A percentile compares a stretch with the other conserved stretches of the same genome.
phyloP scores from a whole-genome alignment of 495 filamentous ascomycete species.

The Aspergillus bertholletiae region DNA sequence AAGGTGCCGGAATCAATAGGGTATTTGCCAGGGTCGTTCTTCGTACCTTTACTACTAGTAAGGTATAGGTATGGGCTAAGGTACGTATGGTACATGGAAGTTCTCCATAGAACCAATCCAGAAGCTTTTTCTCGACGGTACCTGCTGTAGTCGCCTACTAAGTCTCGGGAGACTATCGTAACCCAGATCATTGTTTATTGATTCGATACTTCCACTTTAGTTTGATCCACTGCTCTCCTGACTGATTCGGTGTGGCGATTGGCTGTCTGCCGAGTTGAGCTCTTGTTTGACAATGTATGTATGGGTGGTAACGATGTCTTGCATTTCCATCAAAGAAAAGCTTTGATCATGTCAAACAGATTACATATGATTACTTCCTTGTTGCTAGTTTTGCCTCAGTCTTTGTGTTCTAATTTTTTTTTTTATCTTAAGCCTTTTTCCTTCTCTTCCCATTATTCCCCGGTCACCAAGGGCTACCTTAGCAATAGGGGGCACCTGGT shows the following conservation, averaged over 20 bases:
- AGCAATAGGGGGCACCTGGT: slow-evolving; percentile 13
- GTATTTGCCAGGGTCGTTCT: background rate
- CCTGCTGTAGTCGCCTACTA: slow-evolving; percentile 11
- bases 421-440: background rate
- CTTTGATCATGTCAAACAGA: too few species aligned
- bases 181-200: slow-evolving; percentile 14
- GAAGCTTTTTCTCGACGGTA: slow-evolving; percentile 7
- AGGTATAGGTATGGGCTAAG: background rate
- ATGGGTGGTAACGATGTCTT: too few species aligned
- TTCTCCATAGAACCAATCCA: slow-evolving; percentile 14
- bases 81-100: background rate
- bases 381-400: background rate
- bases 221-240: slow-evolving; percentile 12
- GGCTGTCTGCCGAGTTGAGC: background rate
- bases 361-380: background rate
- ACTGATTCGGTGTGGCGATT: slow-evolving; percentile 7
- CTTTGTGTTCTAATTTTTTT: background rate
- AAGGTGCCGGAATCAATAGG: background rate
- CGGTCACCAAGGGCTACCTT: slow-evolving; percentile 9
- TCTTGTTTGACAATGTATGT: background rate
- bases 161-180: slow-evolving; percentile 14
- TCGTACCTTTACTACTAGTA: background rate
- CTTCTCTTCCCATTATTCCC: background rate
- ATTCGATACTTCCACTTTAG: slow-evolving; percentile 9
- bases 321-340: too few species aligned